Evolutionary conservation across 2,329 filamentous ascomycete genomes (phyloP), one percentile per base, ranked within the genome.

Genomic region (Exophiala sp.): DNA sequence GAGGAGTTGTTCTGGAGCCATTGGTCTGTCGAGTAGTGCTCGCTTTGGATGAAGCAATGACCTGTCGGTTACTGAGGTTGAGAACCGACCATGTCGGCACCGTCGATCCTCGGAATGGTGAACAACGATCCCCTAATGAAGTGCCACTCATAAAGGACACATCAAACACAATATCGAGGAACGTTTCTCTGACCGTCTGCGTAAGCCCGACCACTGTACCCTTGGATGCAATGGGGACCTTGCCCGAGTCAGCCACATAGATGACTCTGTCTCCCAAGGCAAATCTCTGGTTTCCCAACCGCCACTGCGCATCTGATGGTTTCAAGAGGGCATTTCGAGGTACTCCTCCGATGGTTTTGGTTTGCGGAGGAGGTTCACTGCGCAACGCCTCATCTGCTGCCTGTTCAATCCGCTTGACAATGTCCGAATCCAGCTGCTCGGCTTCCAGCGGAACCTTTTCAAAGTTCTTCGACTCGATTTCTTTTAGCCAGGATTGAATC

Each of bases 181-280:
- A 77, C 40, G 87, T 80, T 21, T 84, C 85, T 48, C 87, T 86
- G 16, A 89, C 78, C 23, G 90, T 96, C 48, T 88, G 85, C 53
- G 89, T 96, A 64, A 96, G 85, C 29, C 93, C 93, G 49, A 95
- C 85, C n/a, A 98, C 88, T 1, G 93, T 97, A 62, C 94, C 93
- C 46, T 85, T 82, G 46, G 86, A 86, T 29, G 86, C 90, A 61
- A 98, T 94, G 1, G 93, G 93, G 1, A 98, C 91, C 64, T 95
- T 91, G 58, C 93, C 93, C 48, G 90, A 88, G 59, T 91, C 87
- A 62, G 90, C 86, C 7, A 90, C 88, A 66, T 96, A 98, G 34
- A 95, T 87, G 19, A 98, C 81, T 18, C 94, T 85, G 67, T 98
- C 90, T 46, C 93, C 93, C 24, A 98, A 78, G 48, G 70, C 69